A percentile compares a stretch with the other conserved stretches of the same genome.
phyloP scores from a whole-genome alignment of 2,329 filamentous ascomycete genomes.

The Colletotrichum lindemuthianum region DNA sequence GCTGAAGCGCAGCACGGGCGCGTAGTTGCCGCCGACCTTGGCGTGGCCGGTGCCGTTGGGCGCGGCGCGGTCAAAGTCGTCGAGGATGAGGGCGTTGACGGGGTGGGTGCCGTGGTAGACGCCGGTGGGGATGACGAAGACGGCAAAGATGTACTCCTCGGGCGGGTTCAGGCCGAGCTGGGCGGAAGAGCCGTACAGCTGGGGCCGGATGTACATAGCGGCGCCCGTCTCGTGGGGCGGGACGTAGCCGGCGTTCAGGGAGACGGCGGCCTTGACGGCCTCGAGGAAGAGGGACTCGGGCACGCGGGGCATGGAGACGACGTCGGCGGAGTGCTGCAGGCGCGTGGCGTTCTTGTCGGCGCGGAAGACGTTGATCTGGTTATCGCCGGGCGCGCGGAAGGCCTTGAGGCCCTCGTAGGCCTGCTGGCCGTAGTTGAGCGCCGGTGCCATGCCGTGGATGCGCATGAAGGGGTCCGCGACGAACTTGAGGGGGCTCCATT shows the following conservation, averaged over 20 bases:
- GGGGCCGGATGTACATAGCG: conserved; percentile 90
- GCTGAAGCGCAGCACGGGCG: conserved; percentile 88
- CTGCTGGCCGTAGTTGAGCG: conserved; percentile 96
- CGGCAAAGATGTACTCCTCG: conserved; percentile 90
- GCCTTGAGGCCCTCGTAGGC: conserved; percentile 99
- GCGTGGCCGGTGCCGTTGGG: conserved; percentile 89
- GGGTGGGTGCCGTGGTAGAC: conserved; percentile 93
- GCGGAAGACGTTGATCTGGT: conserved; percentile 85
- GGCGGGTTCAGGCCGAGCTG: conserved; percentile 88
- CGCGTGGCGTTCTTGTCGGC: conserved; percentile 85
- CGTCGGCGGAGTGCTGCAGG: conserved; percentile 85
- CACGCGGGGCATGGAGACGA: conserved; percentile 84
- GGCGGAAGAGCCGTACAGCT: conserved; percentile 87
- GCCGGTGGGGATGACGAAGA: conserved; percentile 91
- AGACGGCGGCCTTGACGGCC: conserved; percentile 82
- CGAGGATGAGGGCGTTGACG: conserved; percentile 87
- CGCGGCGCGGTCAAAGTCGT: conserved; percentile 94
- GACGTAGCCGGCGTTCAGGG: conserved; percentile 89
- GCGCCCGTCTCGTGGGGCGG: conserved; percentile 90
- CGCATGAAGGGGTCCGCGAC: conserved; percentile 85
- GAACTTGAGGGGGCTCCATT: conserved; percentile 84
- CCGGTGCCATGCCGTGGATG: conserved; percentile 95
- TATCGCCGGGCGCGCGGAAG: conserved; percentile 79
- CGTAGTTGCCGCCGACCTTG: conserved; percentile 98
- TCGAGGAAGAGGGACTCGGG: conserved; percentile 80